These are phyloP conservation scores for Malassezia restricta DNA, from an alignment of 1,284 basidiomycete genomes.

Conservation along the genomic window DNA sequence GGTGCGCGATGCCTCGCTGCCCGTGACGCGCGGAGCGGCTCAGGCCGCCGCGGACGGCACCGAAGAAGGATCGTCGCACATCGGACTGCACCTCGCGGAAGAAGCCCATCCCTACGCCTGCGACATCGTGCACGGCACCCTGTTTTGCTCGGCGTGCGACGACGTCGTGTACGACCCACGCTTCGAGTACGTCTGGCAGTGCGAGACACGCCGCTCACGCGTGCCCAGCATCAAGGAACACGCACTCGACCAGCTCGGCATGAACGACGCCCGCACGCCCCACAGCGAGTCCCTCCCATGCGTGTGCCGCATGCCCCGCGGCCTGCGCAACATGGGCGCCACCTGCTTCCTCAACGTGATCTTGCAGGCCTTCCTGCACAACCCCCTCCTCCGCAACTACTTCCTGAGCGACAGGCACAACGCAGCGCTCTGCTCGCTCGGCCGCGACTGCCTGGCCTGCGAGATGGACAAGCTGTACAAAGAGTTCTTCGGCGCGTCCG, in stretches of 20 bases:
- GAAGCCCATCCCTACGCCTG: constrained; percentile 21
- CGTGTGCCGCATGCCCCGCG: constrained; percentile 56
- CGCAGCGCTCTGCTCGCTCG: constrained; percentile 55
- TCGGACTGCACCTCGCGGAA: constrained; percentile 14
- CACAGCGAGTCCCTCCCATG: not conserved
- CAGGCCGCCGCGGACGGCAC: constrained; percentile 13
- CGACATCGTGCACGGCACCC: constrained; percentile 34
- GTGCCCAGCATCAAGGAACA: constrained; percentile 15
- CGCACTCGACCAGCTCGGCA: constrained; percentile 6
- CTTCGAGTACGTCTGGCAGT: constrained; percentile 22
- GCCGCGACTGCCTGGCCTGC: constrained; percentile 72
- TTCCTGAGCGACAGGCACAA: constrained; percentile 75
- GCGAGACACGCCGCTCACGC: constrained; percentile 19
- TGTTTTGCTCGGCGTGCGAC: constrained; percentile 37
- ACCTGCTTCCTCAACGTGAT: constrained; percentile 92
- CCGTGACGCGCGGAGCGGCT: constrained; percentile 7
- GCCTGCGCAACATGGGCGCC: constrained; percentile 79
- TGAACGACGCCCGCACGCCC: constrained; percentile 4
- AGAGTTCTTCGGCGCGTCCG: constrained; percentile 48
- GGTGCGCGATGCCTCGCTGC: not conserved
- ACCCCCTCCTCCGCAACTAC: constrained; percentile 76
- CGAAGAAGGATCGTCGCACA: constrained; percentile 20
- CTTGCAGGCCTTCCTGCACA: constrained; percentile 82
- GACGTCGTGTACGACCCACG: constrained; percentile 35
- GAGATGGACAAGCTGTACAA: constrained; percentile 85